phyloP scores from a whole-genome alignment of 768 basidiomycete species.

The Mycena sanguinolenta region DNA sequence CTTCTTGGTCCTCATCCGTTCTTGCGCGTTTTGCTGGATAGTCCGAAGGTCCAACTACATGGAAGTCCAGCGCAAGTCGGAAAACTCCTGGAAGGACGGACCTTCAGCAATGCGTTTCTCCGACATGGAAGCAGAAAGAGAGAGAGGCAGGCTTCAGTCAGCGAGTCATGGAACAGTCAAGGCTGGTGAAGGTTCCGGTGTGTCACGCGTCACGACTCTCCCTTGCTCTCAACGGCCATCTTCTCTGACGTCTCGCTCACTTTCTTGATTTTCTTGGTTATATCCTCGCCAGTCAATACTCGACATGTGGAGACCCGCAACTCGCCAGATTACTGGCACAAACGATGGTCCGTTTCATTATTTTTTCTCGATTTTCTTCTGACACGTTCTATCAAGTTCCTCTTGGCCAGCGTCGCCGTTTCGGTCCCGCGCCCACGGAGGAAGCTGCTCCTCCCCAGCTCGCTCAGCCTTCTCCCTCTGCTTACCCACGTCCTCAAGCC shows the following conservation, averaged over 20 bases:
- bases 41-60: conserved; percentile 46
- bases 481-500: conserved; percentile 77
- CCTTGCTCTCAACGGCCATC: conserved; percentile 49
- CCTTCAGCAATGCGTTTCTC: conserved; percentile 58
- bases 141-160: background rate
- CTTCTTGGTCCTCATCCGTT: conserved; percentile 64
- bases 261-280: conserved; percentile 46
- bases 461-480: conserved; percentile 89
- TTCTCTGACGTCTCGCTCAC: conserved; percentile 36
- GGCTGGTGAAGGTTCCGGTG: background rate
- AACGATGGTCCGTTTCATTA: conserved; percentile 83
- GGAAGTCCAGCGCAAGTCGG: conserved; percentile 62
- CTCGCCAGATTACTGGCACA: conserved; percentile 91
- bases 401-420: conserved; percentile 89
- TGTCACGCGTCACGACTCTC: background rate
- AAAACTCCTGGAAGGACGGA: conserved; percentile 33
- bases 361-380: conserved; percentile 25
- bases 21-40: conserved; percentile 59
- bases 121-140: conserved; percentile 43
- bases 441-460: conserved; percentile 87
- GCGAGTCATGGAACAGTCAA: background rate
- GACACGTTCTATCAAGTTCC: conserved; percentile 65
- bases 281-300: conserved; percentile 41
- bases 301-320: conserved; percentile 90
- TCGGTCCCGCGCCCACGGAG: conserved; percentile 89